Conservation (phyloP, 2,329 filamentous ascomycete species). For the Achaetomium macrosporum region DNA sequence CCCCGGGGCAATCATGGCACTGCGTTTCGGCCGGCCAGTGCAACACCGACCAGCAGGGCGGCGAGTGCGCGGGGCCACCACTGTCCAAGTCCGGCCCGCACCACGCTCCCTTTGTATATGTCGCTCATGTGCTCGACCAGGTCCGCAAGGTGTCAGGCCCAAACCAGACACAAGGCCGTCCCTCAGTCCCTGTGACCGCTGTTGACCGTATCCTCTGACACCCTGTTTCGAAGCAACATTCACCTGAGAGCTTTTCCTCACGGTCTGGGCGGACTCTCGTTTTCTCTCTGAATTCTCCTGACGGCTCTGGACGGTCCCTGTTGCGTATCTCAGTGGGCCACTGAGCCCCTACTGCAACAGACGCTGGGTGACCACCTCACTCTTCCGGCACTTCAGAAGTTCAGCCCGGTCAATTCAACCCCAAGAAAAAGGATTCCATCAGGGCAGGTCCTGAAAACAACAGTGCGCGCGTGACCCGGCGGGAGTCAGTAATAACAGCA, state of each 20-base stretch:
- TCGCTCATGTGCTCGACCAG: slow-evolving; percentile 18
- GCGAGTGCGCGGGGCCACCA: slow-evolving; percentile 2
- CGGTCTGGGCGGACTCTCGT: no score
- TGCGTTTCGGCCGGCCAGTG: slow-evolving; percentile 8
- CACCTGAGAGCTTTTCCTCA: no score
- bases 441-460: no score
- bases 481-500: not conserved
- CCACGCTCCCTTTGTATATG: slow-evolving; percentile 14
- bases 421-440: no score
- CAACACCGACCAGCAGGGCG: not conserved
- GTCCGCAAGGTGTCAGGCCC: slow-evolving; percentile 2
- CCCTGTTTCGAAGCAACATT: not conserved
- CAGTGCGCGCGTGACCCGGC: not conserved
- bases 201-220: not conserved
- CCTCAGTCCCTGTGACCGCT: not conserved
- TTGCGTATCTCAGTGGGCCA: no score
- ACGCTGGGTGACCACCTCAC: not conserved
- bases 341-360: not conserved
- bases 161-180: not conserved
- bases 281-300: not conserved
- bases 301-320: not conserved
- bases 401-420: not conserved
- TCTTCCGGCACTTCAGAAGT: no score
- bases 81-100: not conserved
- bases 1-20: not conserved